These are phyloP conservation scores for Citrus sp. DNA, from an alignment of 345 rosid genomes.

Conservation along the genomic window DNA sequence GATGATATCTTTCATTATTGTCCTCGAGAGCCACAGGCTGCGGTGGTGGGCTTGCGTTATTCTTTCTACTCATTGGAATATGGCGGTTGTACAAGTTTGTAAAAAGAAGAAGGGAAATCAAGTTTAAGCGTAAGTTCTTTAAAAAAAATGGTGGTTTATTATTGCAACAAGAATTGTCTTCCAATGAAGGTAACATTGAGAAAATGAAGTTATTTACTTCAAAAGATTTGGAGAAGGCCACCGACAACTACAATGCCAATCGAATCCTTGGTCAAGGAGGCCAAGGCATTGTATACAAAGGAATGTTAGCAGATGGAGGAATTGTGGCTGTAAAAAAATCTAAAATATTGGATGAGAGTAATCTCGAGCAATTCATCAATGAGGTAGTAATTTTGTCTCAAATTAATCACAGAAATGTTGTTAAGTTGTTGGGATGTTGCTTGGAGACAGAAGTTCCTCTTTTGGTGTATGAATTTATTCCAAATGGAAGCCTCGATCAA, in stretches of 20 bases:
- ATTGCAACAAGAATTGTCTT: background rate
- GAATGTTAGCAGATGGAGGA: background rate
- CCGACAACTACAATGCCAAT: background rate
- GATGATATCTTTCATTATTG: too few species aligned
- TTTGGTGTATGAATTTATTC: background rate
- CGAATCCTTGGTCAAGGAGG: background rate
- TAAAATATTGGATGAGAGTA: background rate
- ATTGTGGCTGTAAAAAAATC: background rate
- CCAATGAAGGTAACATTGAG: background rate
- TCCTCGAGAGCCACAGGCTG: background rate
- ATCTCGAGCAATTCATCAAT: background rate
- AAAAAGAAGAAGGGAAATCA: background rate
- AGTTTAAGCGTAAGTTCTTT: background rate
- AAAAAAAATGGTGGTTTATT: background rate
- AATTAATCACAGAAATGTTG: background rate
- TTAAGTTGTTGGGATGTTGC: background rate
- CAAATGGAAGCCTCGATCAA: background rate
- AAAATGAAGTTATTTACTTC: background rate
- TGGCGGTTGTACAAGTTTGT: background rate
- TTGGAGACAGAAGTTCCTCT: background rate
- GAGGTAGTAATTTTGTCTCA: background rate
- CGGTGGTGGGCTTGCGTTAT: background rate
- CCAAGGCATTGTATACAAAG: background rate
- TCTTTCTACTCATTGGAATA: background rate
- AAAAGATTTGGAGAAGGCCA: background rate